Base-by-base conservation (phyloP, 257 asterid species). In the Linderniella brevidens region DNA sequence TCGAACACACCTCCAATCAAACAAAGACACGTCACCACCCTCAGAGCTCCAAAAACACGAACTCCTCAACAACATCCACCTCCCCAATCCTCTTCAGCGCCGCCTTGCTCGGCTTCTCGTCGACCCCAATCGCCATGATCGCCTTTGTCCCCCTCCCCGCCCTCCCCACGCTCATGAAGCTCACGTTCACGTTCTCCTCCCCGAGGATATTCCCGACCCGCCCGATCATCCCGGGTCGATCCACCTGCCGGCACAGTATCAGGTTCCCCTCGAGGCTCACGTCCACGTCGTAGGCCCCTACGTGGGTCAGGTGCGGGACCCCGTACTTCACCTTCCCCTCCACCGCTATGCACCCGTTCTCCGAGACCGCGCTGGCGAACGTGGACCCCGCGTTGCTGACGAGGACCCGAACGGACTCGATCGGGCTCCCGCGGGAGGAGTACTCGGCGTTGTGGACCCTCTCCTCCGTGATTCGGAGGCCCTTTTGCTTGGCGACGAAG, bases 141-240 rank as follows among this genome's bases (percentile, higher is more conserved):
- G 98, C 98, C 61, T 64, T 79, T 39, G 76, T 72, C 76, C 96
- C 68, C 82, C 57, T 77, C 17, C 56, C 72, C 35, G 80, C 77
- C 63, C 98, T 68, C n/a, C 94, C 92, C 29, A 88, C 98, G 29
- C 98, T 88, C 98, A 88, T 88, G 57, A 88, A 88, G 70, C 87
- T 84, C 62, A 88, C 96, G 17, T 88, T 88, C 66, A 88, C 96
- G 16, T 88, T 88, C 15, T 59, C 54, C 66, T 68, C 85, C 7
- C 77, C 96, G 8, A 88, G 98, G 56, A 88, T 76, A 59, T 63
- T 80, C 11, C 98, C 98, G 8, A 88, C 93, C 19, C 25, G 57
- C 11, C 98, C 98, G 7, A 88, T 88, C 98, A 88, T 84, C n/a
- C 96, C 98, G 0, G 98, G 98, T 46, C 80, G 98, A 52, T 88